Evolutionary conservation across 495 filamentous ascomycete species (phyloP).

Genomic region (Penicillium pancosmium): DNA sequence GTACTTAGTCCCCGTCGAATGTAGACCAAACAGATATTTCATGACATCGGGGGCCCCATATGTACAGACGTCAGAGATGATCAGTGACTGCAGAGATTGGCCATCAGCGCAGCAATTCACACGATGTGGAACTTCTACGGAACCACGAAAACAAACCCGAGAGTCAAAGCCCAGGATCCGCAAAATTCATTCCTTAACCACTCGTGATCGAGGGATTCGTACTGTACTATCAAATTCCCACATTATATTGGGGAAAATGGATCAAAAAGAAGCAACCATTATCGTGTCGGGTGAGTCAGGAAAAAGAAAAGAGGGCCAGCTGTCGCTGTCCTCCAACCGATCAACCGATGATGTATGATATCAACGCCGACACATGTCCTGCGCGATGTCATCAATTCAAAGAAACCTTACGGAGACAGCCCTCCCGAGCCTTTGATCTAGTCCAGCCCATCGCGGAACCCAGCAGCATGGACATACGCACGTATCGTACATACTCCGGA

Average conservation of each 20-base stretch:
- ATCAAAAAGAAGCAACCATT: slow-evolving; percentile 2
- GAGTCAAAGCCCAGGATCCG: neutral
- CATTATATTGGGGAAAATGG: neutral
- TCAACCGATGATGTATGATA: slow-evolving; percentile 15
- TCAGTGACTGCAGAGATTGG: neutral
- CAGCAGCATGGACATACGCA: neutral
- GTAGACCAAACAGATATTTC: neutral
- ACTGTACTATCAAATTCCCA: neutral
- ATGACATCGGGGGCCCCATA: neutral
- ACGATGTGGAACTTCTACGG: neutral
- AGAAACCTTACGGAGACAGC: neutral
- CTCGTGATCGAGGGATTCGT: neutral
- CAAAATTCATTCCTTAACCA: neutral
- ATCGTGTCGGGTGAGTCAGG: neutral
- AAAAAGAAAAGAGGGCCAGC: neutral
- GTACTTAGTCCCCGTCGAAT: neutral
- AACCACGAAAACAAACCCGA: neutral
- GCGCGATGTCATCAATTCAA: slow-evolving; percentile 13
- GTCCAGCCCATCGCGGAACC: slow-evolving; percentile 3
- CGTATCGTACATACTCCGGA: neutral
- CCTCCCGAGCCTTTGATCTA: slow-evolving; percentile 9
- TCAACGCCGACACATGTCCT: slow-evolving; percentile 7
- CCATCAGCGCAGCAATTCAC: neutral
- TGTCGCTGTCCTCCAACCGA: neutral
- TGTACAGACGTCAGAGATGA: neutral